These are phyloP conservation scores for Rhynchospora pubera DNA, from an alignment of 176 grass and related monocot genomes.

Conservation along the genomic window DNA sequence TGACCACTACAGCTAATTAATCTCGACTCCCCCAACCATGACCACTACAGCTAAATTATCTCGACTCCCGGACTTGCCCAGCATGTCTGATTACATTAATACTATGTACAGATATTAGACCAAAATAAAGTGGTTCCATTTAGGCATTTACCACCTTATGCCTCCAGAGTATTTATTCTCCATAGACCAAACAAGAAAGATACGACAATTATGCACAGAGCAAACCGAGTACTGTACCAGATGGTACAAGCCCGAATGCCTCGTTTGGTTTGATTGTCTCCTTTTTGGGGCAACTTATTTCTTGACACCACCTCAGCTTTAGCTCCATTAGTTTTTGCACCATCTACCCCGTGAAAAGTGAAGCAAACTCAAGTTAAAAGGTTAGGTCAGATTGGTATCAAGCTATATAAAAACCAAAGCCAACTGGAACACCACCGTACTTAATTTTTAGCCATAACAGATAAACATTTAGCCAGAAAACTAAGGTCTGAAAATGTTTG, in stretches of 20 bases:
- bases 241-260: neutral
- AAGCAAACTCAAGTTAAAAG: neutral
- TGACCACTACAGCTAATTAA: neutral
- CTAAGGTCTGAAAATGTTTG: neutral
- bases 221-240: neutral
- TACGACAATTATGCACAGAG: conserved; percentile 13
- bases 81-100: neutral
- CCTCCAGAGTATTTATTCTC: neutral
- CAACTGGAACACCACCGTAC: neutral
- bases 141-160: neutral
- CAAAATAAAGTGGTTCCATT: neutral
- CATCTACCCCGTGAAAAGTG: neutral
- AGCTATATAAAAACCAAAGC: neutral
- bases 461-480: neutral
- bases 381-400: neutral
- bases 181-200: neutral
- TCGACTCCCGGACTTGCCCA: neutral
- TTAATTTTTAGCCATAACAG: neutral
- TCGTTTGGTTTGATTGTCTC: neutral
- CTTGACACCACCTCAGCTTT: neutral
- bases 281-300: neutral
- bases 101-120: conserved; percentile 9
- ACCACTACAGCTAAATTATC: neutral
- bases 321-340: neutral
- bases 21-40: no score